phyloP scores from a whole-genome alignment of 352 stramenopile species.

The Globisporangium cederbergense region DNA sequence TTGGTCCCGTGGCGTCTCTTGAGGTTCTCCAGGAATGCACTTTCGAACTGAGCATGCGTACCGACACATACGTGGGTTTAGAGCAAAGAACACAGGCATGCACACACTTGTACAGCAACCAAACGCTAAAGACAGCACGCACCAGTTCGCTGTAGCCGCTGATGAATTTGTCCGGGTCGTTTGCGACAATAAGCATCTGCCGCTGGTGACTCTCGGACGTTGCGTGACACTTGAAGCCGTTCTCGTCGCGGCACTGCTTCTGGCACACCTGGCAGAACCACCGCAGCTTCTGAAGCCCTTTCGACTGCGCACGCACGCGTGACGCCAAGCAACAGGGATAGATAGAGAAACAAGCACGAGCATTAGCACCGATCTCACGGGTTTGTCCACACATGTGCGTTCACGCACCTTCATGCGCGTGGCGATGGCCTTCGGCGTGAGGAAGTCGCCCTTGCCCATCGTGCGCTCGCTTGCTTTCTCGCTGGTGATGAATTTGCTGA shows the following conservation, averaged over 20 bases:
- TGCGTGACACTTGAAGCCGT: slow-evolving; percentile 99
- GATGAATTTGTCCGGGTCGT: slow-evolving; percentile 95
- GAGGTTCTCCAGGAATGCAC: slow-evolving; percentile 94
- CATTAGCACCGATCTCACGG: neutral
- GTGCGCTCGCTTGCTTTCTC: neutral
- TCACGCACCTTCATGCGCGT: slow-evolving; percentile 80
- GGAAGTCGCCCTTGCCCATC: slow-evolving; percentile 86
- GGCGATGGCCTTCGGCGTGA: slow-evolving; percentile 82
- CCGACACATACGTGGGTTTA: neutral
- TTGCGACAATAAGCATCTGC: slow-evolving; percentile 98
- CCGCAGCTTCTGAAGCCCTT: slow-evolving; percentile 97
- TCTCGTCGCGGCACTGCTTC: slow-evolving; percentile 99
- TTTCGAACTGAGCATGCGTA: slow-evolving; percentile 90
- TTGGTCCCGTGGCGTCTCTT: slow-evolving; percentile 94
- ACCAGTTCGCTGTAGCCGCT: slow-evolving; percentile 83
- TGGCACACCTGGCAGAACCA: slow-evolving; percentile 99
- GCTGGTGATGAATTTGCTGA: neutral
- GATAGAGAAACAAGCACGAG: neutral
- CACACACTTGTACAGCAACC: slow-evolving; percentile 4
- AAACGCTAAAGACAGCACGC: slow-evolving; percentile 4
- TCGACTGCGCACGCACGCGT: slow-evolving; percentile 50
- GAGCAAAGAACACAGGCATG: neutral
- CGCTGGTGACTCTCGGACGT: slow-evolving; percentile 96
- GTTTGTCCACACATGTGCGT: neutral
- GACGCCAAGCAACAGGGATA: neutral